These are phyloP conservation scores for Salinomyces thailandicus DNA, from an alignment of 2,329 filamentous ascomycete species.

Conservation along the genomic window DNA sequence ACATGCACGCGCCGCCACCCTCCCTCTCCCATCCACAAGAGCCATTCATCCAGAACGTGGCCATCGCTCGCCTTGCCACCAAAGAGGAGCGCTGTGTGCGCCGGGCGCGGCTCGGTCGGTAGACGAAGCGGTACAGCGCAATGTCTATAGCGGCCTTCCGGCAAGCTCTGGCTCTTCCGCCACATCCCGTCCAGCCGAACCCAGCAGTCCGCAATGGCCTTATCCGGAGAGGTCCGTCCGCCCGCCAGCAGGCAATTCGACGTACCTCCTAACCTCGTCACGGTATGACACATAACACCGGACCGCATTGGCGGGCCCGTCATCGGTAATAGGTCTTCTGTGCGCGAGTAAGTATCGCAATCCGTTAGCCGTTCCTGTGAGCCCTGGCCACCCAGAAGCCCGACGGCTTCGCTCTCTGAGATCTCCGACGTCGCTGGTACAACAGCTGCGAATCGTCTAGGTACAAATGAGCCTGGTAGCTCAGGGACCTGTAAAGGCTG, in stretches of 20 bases:
- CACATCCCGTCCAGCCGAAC: slow-evolving; percentile 53
- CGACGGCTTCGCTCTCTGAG: slow-evolving; percentile 23
- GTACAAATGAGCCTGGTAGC: slow-evolving; percentile 13
- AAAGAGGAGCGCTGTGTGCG: slow-evolving; percentile 33
- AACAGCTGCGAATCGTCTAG: slow-evolving; percentile 32
- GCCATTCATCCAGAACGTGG: slow-evolving; percentile 32
- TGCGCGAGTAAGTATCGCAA: slow-evolving; percentile 34
- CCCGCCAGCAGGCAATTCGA: slow-evolving; percentile 57
- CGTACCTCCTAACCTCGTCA: slow-evolving; percentile 51
- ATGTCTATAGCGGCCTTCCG: slow-evolving; percentile 65
- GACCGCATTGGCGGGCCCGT: slow-evolving; percentile 21
- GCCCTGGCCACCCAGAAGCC: slow-evolving; percentile 37
- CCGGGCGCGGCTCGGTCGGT: slow-evolving; percentile 21
- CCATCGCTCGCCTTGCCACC: slow-evolving; percentile 37
- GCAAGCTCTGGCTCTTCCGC: slow-evolving; percentile 55
- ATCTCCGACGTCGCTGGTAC: slow-evolving; percentile 23
- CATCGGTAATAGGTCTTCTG: slow-evolving; percentile 17
- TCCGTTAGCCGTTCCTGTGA: slow-evolving; percentile 39
- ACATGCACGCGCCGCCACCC: slow-evolving; percentile 42
- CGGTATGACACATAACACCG: slow-evolving; percentile 60
- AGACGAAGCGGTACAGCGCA: slow-evolving; percentile 42
- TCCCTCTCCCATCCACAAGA: slow-evolving; percentile 35
- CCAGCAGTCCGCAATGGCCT: slow-evolving; percentile 65
- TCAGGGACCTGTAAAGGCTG: slow-evolving; percentile 19
- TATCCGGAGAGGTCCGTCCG: slow-evolving; percentile 65